Evolutionary conservation across 2,329 filamentous ascomycete species (phyloP).

Genomic region (Trichophaea hybrida): DNA sequence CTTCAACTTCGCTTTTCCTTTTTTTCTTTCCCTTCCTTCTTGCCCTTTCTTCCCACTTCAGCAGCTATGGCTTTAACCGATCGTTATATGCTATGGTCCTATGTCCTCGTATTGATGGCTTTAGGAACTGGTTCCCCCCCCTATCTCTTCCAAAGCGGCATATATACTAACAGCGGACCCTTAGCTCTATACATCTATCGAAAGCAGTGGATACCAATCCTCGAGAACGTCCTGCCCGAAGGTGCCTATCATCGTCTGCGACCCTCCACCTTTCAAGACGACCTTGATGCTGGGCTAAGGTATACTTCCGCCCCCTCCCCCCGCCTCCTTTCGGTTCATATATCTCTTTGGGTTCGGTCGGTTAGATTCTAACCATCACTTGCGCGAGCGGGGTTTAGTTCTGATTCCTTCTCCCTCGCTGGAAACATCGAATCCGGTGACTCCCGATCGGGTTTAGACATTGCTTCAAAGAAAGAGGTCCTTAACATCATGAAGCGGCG

Average conservation of each 20-base stretch:
- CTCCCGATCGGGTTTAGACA: conserved; percentile 64
- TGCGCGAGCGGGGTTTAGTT: conserved; percentile 40
- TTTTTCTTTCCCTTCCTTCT: not conserved
- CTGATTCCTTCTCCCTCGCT: conserved; percentile 60
- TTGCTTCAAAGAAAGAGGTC: conserved; percentile 64
- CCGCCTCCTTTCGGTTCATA: not conserved
- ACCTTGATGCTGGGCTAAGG: conserved; percentile 69
- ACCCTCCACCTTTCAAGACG: conserved; percentile 51
- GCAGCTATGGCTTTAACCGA: conserved; percentile 42
- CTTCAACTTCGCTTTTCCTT: not conserved
- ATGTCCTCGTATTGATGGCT: conserved; percentile 58
- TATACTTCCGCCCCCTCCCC: not conserved
- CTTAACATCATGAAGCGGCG: conserved; percentile 79
- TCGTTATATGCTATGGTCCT: conserved; percentile 59
- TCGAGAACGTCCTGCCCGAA: conserved; percentile 43
- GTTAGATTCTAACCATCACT: conserved; percentile 7
- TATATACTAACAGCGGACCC: conserved; percentile 12
- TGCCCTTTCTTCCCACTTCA: not conserved
- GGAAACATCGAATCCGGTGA: conserved; percentile 71
- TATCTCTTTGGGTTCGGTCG: not conserved
- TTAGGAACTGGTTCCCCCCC: conserved; percentile 46
- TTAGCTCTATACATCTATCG: conserved; percentile 68
- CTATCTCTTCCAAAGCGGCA: conserved; percentile 8
- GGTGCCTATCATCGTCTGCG: conserved; percentile 53
- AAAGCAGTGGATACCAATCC: conserved; percentile 54